A percentile compares a stretch with the other conserved stretches of the same genome.
Evolutionary conservation across 2,329 filamentous ascomycete genomes (phyloP).

Genomic region (Orbilia quercus): DNA sequence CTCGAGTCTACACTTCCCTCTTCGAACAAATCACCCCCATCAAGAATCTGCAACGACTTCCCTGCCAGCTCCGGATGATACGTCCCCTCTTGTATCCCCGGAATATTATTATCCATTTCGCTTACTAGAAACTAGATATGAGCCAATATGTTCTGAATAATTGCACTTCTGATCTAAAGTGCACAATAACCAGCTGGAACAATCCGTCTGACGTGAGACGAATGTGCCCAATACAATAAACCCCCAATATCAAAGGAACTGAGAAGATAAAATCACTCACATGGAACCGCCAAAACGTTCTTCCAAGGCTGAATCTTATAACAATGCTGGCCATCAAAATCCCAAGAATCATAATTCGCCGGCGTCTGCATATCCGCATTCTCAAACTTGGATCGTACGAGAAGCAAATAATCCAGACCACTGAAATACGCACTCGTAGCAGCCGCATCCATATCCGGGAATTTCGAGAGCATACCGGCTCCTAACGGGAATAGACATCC

Average conservation of each 20-base stretch:
- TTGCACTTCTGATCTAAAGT: neutral
- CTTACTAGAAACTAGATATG: conserved; percentile 20
- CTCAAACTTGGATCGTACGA: conserved; percentile 34
- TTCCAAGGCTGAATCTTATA: conserved; percentile 35
- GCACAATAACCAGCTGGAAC: no score
- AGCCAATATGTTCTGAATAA: no score
- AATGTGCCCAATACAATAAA: neutral
- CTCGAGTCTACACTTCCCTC: neutral
- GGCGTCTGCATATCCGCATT: conserved; percentile 17
- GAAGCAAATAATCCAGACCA: conserved; percentile 12
- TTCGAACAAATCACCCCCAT: conserved; percentile 28
- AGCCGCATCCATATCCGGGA: conserved; percentile 33
- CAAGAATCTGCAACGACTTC: conserved; percentile 25
- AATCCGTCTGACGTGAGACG: conserved; percentile 19
- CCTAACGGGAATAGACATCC: conserved; percentile 16
- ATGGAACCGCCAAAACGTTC: conserved; percentile 21
- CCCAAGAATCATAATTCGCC: conserved; percentile 33
- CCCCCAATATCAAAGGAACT: neutral
- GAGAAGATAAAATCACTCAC: conserved; percentile 10
- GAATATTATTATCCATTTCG: conserved; percentile 27
- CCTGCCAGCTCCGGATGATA: conserved; percentile 14
- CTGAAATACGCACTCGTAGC: conserved; percentile 7
- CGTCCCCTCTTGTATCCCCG: conserved; percentile 18
- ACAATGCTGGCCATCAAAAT: conserved; percentile 29
- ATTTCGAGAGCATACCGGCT: conserved; percentile 9